A percentile compares a stretch with the other conserved stretches of the same genome.
Evolutionary conservation across 1,284 basidiomycete species (phyloP).

Genomic region (Cutaneotrichosporon dermatis): DNA sequence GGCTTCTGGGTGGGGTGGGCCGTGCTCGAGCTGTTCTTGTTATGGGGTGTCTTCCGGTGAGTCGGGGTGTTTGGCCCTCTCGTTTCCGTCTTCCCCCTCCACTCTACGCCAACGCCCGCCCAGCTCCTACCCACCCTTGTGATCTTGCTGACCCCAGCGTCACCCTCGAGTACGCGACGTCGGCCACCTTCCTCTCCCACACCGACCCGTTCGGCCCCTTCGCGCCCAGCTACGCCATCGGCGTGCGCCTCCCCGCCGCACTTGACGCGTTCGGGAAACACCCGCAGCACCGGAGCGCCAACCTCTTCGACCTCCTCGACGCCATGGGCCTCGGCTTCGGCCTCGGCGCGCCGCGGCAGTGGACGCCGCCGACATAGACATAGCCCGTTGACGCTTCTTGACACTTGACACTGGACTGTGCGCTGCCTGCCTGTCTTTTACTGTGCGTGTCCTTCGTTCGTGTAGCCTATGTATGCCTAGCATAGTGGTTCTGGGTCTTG

Average conservation of each 20-base stretch:
- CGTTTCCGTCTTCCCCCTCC: too few species aligned
- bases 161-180: conserved; percentile 40
- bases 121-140: neutral
- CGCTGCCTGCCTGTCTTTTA: too few species aligned
- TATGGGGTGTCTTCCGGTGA: conserved; percentile 43
- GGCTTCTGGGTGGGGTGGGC: conserved; percentile 32
- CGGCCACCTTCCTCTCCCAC: conserved; percentile 16
- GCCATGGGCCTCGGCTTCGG: conserved; percentile 3
- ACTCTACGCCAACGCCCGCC: neutral
- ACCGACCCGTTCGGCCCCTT: conserved; percentile 29
- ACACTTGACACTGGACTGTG: too few species aligned
- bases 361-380: conserved; percentile 3
- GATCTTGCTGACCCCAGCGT: conserved; percentile 19
- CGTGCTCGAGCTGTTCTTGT: conserved; percentile 29
- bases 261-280: conserved; percentile 9
- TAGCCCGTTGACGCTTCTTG: too few species aligned
- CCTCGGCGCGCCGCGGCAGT: neutral
- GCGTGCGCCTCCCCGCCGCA: conserved; percentile 24
- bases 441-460: too few species aligned
- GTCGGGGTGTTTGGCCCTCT: conserved; percentile 2
- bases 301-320: conserved; percentile 14
- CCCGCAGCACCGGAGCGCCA: neutral
- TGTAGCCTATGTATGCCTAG: too few species aligned
- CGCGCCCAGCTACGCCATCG: conserved; percentile 12
- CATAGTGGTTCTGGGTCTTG: too few species aligned